A percentile compares a stretch with the other conserved stretches of the same genome.
phyloP scores from a whole-genome alignment of 495 filamentous ascomycete species.

The Apiosordaria backusii region DNA sequence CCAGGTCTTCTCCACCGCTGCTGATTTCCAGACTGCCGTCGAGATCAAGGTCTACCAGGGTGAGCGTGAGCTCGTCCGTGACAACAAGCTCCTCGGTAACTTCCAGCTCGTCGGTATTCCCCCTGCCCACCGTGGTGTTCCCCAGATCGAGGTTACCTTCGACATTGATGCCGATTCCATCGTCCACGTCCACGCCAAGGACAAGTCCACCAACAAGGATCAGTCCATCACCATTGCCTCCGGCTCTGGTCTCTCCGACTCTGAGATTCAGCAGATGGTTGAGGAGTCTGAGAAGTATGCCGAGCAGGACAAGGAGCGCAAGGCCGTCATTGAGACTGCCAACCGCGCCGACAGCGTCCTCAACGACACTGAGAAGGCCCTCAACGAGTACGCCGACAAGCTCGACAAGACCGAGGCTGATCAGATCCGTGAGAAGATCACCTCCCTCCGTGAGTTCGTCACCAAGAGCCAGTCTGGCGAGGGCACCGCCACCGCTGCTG shows the following conservation, averaged over 20 bases:
- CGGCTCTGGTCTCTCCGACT: slow-evolving; percentile 92
- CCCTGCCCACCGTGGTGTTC: slow-evolving; percentile 94
- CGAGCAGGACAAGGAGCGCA: slow-evolving; percentile 94
- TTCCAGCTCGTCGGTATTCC: slow-evolving; percentile 99
- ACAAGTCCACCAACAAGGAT: slow-evolving; percentile 99
- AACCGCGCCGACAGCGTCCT: slow-evolving; percentile 95
- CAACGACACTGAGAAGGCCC: slow-evolving; percentile 97
- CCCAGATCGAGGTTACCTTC: slow-evolving; percentile 98
- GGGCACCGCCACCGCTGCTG: slow-evolving; percentile 73
- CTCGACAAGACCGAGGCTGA: slow-evolving; percentile 96
- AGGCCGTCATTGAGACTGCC: slow-evolving; percentile 86
- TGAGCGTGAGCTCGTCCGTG: slow-evolving; percentile 97
- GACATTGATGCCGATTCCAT: slow-evolving; percentile 99
- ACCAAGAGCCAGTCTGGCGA: slow-evolving; percentile 94
- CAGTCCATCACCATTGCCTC: slow-evolving; percentile 99
- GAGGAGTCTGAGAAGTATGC: slow-evolving; percentile 95
- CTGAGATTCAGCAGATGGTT: slow-evolving; percentile 95
- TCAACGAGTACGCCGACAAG: slow-evolving; percentile 92
- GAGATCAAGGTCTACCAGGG: slow-evolving; percentile 99
- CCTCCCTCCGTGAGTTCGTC: slow-evolving; percentile 81
- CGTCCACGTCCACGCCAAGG: slow-evolving; percentile 97
- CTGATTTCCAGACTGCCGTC: slow-evolving; percentile 98
- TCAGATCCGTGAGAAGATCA: slow-evolving; percentile 90
- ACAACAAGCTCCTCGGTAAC: slow-evolving; percentile 99
- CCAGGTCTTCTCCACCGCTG: slow-evolving; percentile 96